Base-by-base conservation (phyloP, 768 basidiomycete genomes). In the Trametes maxima region DNA sequence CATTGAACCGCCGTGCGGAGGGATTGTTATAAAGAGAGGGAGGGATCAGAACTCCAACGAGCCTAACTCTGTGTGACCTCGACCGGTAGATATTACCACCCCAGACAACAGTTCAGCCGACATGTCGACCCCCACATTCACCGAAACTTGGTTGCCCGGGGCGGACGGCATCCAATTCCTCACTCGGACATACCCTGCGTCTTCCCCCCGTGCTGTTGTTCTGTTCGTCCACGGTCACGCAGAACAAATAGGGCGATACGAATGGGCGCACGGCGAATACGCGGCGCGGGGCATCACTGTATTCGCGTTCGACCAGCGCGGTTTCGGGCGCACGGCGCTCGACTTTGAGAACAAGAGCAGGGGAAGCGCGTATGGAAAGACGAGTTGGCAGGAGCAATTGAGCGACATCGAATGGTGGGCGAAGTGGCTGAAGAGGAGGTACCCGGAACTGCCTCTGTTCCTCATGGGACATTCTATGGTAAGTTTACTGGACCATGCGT, bases 381-480 rank as follows among this genome's bases (percentile, higher is more conserved):
- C 88, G 3, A 81, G 79, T 54, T 74, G 75, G 68, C 81, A 76
- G 37, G 78, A 84, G 42, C 87, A 90, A 70, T 76, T 88, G 68
- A 73, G 73, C 33, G 90, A 92, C 67, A 76, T 88, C 22, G 80
- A 79, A 8, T 90, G 87, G 87, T 86, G 86, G 14, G 59, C 92
- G 10, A 70, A 73, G 33, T 77, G 84, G 62, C 78, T 75, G 22
- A 76, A 76, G 66, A 72, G 80, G 63, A 67, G 72, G 45, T 78
- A 79, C 53, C 71, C 78, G 8, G 44, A 73, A 2, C 66, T 82
- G 5, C 86, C 89, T 17, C 61, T 87, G 10, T 89, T 90, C 67
- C 68, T 91, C 36, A 83, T 85, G 74, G 90, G 87, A 1, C 86
- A 89, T 70, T 90, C 89, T 0, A 88, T 89, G 88, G 88, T 86